phyloP scores from a whole-genome alignment of 441 rosid species.

The Euphorbia celastroides region DNA sequence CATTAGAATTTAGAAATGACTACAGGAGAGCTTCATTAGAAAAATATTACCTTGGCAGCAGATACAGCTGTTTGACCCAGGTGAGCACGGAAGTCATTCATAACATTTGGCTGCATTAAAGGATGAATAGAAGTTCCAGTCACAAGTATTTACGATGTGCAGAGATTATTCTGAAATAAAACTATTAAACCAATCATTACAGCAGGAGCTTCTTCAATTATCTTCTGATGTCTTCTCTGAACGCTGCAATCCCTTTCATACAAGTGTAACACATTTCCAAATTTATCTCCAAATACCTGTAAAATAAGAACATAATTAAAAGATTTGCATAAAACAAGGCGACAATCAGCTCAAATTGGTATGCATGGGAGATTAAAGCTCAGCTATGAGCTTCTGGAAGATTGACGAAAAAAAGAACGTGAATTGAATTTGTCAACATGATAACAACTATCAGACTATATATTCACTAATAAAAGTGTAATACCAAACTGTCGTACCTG shows the following conservation, averaged over 20 bases:
- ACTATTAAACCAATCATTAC: slow-evolving; percentile 41
- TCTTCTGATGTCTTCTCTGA: slow-evolving; percentile 97
- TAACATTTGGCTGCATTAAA: slow-evolving; percentile 74
- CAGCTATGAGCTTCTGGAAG: slow-evolving; percentile 6
- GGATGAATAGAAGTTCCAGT: slow-evolving; percentile 23
- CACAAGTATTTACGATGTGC: slow-evolving; percentile 24
- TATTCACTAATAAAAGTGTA: not conserved
- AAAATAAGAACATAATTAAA: slow-evolving; percentile 20
- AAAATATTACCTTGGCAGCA: slow-evolving; percentile 70
- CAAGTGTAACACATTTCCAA: slow-evolving; percentile 71
- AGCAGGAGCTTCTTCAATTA: slow-evolving; percentile 99
- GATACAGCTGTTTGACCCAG: slow-evolving; percentile 92
- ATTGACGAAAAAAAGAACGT: not conserved
- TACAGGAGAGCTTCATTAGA: slow-evolving; percentile 6
- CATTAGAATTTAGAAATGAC: not conserved
- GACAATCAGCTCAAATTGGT: slow-evolving; percentile 7
- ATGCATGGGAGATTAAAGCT: not conserved
- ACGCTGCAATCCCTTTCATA: slow-evolving; percentile 96
- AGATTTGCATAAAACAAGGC: too few relatives aligned
- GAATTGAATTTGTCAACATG: not conserved
- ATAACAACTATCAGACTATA: not conserved
- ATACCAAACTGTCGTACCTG: slow-evolving; percentile 46
- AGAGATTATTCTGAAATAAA: slow-evolving; percentile 22
- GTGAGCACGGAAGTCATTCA: slow-evolving; percentile 54
- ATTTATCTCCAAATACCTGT: slow-evolving; percentile 86